Evolutionary conservation across 179 eudicot genomes (phyloP), one percentile per base, ranked within the genome.

Genomic region (Sideroxylon spinosum): DNA sequence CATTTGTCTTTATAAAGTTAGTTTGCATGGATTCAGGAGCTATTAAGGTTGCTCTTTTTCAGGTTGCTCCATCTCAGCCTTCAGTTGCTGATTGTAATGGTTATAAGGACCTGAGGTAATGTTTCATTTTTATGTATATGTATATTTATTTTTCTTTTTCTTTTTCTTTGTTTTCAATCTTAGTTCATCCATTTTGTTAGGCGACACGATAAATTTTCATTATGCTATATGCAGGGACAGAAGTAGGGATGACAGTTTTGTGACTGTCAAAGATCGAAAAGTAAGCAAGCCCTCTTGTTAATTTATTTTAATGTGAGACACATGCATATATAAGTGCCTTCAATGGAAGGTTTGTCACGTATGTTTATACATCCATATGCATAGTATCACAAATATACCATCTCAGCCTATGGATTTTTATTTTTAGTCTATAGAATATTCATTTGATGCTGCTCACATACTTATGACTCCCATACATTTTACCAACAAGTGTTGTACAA

Each of bases 211-310:
- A 55, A n/a, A 23, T 66, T 79, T 80, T 67, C 10, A 23, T 16
- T 62, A 52, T 66, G 55, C 16, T 81, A 23, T n/a, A 37, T 85
- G 82, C 82, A 90, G 97, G 79, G 89, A 83, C 55, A 86, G 84
- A 75, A 82, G 70, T 72, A 77, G 78, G 78, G 88, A 89, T 69
- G 94, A 90, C 46, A 69, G 65, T 22, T 79, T 86, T 71, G 80
- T 79, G 29, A 67, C 80, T 8, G 83, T 90, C 37, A 86, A 88
- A 81, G 93, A 89, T 76, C 83, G 97, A 74, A 89, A 88, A 89
- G 97, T 92, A 82, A 81, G 83, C 49, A 53, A 68, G 7, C 56
- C n/a, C 17, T 74, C 57, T 73, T 72, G 49, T 68, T 55, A 0
- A 17, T 68, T 76, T 29, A 26, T 49, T 44, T 13, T n/a, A 26